Conservation (phyloP, 148 eudicot species). For the Heliamphora exappendiculata region DNA sequence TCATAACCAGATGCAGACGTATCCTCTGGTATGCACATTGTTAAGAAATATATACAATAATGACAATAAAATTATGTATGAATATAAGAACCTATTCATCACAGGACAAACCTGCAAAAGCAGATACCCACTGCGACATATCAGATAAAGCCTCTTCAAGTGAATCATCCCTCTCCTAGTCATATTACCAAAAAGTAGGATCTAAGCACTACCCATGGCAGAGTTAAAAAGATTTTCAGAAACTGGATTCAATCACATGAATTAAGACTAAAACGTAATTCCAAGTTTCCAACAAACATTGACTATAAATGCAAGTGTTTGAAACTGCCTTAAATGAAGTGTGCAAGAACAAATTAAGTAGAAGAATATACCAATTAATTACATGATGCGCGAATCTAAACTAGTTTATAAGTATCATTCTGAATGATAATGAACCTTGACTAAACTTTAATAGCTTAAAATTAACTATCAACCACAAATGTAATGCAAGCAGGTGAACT, state of each 20-base stretch:
- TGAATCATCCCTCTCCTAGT: slow-evolving; percentile 54
- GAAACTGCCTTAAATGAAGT: neutral
- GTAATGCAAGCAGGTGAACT: neutral
- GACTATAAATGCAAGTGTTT: neutral
- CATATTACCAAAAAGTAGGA: slow-evolving; percentile 8
- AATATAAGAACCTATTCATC: neutral
- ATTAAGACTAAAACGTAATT: neutral
- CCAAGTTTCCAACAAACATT: neutral
- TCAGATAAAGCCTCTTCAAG: slow-evolving; percentile 47
- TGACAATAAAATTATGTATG: neutral
- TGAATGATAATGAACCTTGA: neutral
- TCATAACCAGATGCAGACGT: slow-evolving; percentile 40
- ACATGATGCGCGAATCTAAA: neutral
- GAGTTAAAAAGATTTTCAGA: neutral
- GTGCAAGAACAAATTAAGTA: neutral
- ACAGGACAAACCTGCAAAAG: slow-evolving; percentile 55
- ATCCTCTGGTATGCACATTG: slow-evolving; percentile 33
- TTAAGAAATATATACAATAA: neutral
- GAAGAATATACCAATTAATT: neutral
- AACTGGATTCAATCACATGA: slow-evolving; percentile 5
- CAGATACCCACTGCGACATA: slow-evolving; percentile 57
- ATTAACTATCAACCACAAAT: neutral
- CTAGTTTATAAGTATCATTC: neutral
- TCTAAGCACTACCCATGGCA: neutral
- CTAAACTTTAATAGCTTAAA: neutral